Percentiles rank a stretch among this genome's conserved stretches.
phyloP scores from a whole-genome alignment of 495 filamentous ascomycete genomes.

The Sordaria brevicollis region DNA sequence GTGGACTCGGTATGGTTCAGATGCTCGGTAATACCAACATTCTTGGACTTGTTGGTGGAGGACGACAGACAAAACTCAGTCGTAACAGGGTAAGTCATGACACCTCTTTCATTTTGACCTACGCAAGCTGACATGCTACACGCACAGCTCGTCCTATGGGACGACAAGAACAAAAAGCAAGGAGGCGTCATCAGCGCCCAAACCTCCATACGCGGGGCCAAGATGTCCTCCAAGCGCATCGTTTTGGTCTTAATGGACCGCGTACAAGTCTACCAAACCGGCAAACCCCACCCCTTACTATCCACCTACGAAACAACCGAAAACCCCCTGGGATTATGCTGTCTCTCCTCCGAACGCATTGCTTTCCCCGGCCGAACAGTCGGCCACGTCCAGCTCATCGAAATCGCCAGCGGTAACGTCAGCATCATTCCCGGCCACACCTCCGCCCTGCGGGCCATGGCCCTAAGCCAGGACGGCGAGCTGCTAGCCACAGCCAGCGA shows the following conservation, averaged over 20 bases:
- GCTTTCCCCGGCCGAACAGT: slow-evolving; percentile 75
- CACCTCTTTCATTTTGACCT: not conserved
- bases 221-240: slow-evolving; percentile 67
- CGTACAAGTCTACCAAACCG: slow-evolving; percentile 73
- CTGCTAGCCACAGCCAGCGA: slow-evolving; percentile 87
- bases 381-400: slow-evolving; percentile 88
- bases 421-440: slow-evolving; percentile 92
- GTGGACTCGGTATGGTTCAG: slow-evolving; percentile 70
- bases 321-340: slow-evolving; percentile 76
- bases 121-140: slow-evolving; percentile 3
- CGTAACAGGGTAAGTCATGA: slow-evolving; percentile 63
- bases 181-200: slow-evolving; percentile 45
- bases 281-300: slow-evolving; percentile 60
- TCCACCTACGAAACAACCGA: slow-evolving; percentile 76
- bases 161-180: slow-evolving; percentile 68
- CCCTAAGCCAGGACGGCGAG: slow-evolving; percentile 69
- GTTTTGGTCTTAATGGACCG: slow-evolving; percentile 74
- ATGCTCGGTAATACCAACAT: slow-evolving; percentile 87
- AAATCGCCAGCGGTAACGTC: slow-evolving; percentile 70
- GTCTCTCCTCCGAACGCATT: slow-evolving; percentile 58
- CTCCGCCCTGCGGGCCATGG: slow-evolving; percentile 65
- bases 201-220: slow-evolving; percentile 64
- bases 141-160: slow-evolving; percentile 74
- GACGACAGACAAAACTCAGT: slow-evolving; percentile 74
- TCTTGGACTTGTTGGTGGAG: slow-evolving; percentile 83